These are phyloP conservation scores for Sinapis alba DNA, from an alignment of 441 rosid genomes.

Conservation along the genomic window DNA sequence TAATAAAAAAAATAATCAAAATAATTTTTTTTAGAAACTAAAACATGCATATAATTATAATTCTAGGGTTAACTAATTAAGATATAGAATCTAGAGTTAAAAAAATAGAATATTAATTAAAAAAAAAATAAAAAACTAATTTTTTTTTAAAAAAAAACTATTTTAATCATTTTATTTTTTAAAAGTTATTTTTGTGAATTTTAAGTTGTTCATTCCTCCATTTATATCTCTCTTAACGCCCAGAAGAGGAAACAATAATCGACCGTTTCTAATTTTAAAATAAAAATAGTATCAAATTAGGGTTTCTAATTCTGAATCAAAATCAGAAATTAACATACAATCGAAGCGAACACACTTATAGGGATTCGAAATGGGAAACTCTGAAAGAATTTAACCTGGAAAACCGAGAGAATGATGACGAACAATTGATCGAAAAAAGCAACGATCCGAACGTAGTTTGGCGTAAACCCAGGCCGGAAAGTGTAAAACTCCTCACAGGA, in stretches of 20 bases:
- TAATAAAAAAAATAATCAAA: too few relatives aligned
- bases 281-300: neutral
- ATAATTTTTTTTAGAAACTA: too few relatives aligned
- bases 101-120: too few relatives aligned
- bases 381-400: slow-evolving; percentile 22
- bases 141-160: too few relatives aligned
- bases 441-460: neutral
- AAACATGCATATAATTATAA: too few relatives aligned
- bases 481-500: neutral
- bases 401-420: slow-evolving; percentile 12
- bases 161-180: too few relatives aligned
- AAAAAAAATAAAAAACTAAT: too few relatives aligned
- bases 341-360: neutral
- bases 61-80: too few relatives aligned
- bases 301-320: slow-evolving; percentile 5
- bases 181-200: too few relatives aligned
- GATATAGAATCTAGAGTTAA: too few relatives aligned
- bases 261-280: neutral
- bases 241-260: slow-evolving; percentile 9
- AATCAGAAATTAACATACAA: neutral
- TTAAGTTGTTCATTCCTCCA: slow-evolving; percentile 26
- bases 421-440: neutral
- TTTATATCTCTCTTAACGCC: neutral
- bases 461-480: neutral
- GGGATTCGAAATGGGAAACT: neutral